These are phyloP conservation scores for Paulownia fortunei DNA, from an alignment of 257 asterid genomes.

Conservation along the genomic window DNA sequence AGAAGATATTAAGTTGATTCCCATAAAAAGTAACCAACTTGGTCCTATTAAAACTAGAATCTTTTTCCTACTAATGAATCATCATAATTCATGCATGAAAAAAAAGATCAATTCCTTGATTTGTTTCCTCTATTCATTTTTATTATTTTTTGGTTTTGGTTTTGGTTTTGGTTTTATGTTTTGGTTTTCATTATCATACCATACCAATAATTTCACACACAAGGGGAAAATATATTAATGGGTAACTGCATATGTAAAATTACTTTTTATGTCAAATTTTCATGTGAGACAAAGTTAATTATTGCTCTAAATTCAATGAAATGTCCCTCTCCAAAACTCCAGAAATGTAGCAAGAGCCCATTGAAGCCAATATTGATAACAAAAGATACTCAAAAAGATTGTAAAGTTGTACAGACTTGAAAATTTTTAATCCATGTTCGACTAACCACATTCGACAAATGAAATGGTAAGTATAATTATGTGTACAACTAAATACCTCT, in stretches of 20 bases:
- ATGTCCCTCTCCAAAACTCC: conserved; percentile 28
- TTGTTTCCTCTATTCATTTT: not conserved
- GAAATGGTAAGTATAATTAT: not conserved
- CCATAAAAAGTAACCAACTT: conserved; percentile 24
- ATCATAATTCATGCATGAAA: conserved; percentile 4
- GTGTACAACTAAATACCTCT: not conserved
- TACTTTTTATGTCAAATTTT: conserved; percentile 13
- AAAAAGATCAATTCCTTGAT: not conserved
- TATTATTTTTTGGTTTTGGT: not conserved
- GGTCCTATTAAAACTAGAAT: not conserved
- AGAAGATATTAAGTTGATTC: conserved; percentile 18
- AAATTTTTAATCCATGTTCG: not conserved
- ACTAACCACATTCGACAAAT: not conserved
- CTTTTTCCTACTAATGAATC: conserved; percentile 13
- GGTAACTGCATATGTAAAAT: conserved; percentile 9
- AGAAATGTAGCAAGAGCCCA: not conserved
- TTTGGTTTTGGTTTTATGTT: too few species aligned
- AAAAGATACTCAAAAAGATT: conserved; percentile 19
- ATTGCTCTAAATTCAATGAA: not conserved
- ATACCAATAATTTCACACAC: not conserved
- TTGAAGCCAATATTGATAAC: conserved; percentile 8
- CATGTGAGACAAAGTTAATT: not conserved
- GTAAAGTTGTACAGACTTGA: not conserved
- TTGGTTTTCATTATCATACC: not conserved
- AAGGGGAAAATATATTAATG: not conserved